Evolutionary conservation across 179 eudicot genomes (phyloP).

Genomic region (Sideroxylon spinosum): DNA sequence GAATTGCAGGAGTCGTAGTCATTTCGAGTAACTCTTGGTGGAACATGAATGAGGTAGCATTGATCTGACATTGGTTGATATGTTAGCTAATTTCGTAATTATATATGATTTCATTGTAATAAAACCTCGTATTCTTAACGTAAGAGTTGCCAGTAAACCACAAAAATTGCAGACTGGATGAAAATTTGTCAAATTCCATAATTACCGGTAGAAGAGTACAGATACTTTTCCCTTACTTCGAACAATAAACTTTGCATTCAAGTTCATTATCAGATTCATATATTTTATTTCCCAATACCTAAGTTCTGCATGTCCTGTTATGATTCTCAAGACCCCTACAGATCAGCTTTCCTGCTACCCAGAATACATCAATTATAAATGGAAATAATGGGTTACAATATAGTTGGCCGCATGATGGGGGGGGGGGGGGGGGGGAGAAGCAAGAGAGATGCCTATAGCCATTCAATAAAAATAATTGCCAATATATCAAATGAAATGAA

Average conservation of each 20-base stretch:
- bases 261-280: not conserved
- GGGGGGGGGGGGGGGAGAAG: not conserved
- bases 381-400: not conserved
- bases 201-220: not conserved
- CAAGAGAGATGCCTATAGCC: conserved; percentile 1
- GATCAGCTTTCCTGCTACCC: not conserved
- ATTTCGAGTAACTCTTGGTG: not conserved
- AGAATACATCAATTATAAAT: not conserved
- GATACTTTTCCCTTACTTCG: not conserved
- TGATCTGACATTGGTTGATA: not conserved
- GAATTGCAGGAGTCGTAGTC: too few species aligned
- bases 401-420: not conserved
- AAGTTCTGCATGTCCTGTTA: not conserved
- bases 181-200: not conserved
- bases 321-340: not conserved
- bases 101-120: not conserved
- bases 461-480: not conserved
- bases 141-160: not conserved
- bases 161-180: not conserved
- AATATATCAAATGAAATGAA: not conserved
- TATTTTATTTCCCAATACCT: not conserved
- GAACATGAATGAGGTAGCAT: not conserved
- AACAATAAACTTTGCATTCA: not conserved
- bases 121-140: not conserved
- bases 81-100: not conserved